phyloP scores from a whole-genome alignment of 139 green algal genomes.

The Zygnema circumcarinatum region DNA sequence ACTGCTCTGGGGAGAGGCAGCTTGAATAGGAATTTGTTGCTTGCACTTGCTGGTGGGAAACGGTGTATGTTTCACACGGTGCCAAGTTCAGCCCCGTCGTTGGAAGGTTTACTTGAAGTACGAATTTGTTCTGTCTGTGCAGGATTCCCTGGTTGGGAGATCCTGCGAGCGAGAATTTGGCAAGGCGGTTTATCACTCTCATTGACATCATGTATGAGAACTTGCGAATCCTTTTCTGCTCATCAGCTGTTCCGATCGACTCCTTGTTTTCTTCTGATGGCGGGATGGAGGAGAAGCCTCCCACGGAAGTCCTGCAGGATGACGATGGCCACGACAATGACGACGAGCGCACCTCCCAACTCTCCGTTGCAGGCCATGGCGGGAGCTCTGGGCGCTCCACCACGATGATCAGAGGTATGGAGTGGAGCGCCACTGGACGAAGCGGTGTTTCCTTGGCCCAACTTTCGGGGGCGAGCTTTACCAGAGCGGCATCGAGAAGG shows the following conservation, averaged over 20 bases:
- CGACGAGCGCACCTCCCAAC: background rate
- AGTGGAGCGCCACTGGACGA: conserved; percentile 36
- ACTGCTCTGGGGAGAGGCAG: no score
- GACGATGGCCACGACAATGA: background rate
- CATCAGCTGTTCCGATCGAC: conserved; percentile 1
- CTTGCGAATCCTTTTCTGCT: conserved; percentile 16
- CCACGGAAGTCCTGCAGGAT: background rate
- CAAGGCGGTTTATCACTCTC: conserved; percentile 85
- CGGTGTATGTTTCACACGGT: no score
- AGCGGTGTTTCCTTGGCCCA: conserved; percentile 26
- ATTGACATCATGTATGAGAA: conserved; percentile 95
- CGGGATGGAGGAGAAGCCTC: background rate
- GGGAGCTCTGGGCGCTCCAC: conserved; percentile 27
- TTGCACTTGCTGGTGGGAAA: no score
- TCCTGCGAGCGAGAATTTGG: conserved; percentile 17
- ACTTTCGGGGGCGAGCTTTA: conserved; percentile 18
- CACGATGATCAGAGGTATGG: conserved; percentile 39
- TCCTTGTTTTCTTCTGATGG: conserved; percentile 13
- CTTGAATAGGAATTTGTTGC: no score
- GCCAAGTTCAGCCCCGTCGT: no score
- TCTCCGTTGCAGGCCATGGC: conserved; percentile 4
- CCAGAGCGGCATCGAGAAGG: conserved; percentile 5
- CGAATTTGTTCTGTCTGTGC: background rate
- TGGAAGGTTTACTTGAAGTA: no score
- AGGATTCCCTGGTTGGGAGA: conserved; percentile 33